phyloP scores from a whole-genome alignment of 331 rosid species.

The Quercus tomentella region DNA sequence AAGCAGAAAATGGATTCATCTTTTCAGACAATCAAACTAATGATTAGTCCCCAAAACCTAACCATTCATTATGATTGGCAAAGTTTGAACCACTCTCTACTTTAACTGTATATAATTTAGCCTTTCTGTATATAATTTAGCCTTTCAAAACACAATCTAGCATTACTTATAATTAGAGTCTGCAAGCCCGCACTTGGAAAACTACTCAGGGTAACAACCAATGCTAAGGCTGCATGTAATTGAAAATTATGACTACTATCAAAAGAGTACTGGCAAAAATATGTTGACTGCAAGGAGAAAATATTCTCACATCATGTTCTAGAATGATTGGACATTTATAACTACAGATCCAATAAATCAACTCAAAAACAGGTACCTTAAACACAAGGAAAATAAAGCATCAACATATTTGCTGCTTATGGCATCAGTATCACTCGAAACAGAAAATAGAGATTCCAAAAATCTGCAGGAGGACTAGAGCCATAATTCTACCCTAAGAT shows the following conservation, averaged over 20 bases:
- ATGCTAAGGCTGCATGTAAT: background rate
- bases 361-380: constrained; percentile 8
- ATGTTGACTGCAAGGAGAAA: background rate
- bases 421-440: constrained; percentile 12
- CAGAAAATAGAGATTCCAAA: constrained; percentile 19
- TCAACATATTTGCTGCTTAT: constrained; percentile 25
- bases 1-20: background rate
- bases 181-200: background rate
- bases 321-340: background rate
- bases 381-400: constrained; percentile 30
- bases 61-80: background rate
- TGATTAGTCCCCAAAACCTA: background rate
- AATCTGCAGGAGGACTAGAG: constrained; percentile 19
- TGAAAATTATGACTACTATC: background rate
- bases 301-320: background rate
- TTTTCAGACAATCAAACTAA: background rate
- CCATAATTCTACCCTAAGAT: constrained; percentile 32
- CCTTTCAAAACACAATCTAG: background rate
- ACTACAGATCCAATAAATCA: background rate
- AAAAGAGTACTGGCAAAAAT: background rate
- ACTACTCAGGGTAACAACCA: background rate
- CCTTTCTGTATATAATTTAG: background rate
- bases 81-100: background rate
- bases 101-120: background rate
- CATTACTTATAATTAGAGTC: background rate